Evolutionary conservation across 495 filamentous ascomycete species (phyloP).

Genomic region (Lophiotrema nucula): DNA sequence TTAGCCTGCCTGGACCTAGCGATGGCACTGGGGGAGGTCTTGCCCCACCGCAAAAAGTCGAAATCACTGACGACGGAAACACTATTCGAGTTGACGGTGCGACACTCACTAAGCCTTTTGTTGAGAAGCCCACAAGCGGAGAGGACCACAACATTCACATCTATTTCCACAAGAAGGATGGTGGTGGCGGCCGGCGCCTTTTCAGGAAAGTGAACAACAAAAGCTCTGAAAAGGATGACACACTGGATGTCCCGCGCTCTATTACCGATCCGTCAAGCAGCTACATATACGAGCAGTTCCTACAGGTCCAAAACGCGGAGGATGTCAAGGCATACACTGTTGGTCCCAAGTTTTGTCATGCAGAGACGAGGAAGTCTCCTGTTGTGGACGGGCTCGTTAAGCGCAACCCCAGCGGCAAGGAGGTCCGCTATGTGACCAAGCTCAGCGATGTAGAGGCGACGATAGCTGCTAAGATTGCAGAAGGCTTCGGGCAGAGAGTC

Average conservation of each 20-base stretch:
- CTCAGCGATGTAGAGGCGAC: slow-evolving; percentile 75
- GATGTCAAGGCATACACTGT: slow-evolving; percentile 99
- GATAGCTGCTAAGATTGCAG: slow-evolving; percentile 86
- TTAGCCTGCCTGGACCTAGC: slow-evolving; percentile 72
- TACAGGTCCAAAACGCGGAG: slow-evolving; percentile 92
- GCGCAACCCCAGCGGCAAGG: slow-evolving; percentile 94
- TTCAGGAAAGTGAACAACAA: slow-evolving; percentile 99
- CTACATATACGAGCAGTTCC: slow-evolving; percentile 96
- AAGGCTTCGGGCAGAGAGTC: slow-evolving; percentile 89
- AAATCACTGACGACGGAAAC: slow-evolving; percentile 82
- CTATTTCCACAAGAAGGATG: slow-evolving; percentile 82
- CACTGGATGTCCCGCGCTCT: slow-evolving; percentile 70
- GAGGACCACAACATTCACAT: slow-evolving; percentile 99
- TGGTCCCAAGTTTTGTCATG: slow-evolving; percentile 88
- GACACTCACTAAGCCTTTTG: slow-evolving; percentile 85
- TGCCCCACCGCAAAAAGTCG: slow-evolving; percentile 61
- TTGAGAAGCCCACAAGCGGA: slow-evolving; percentile 96
- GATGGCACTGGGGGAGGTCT: slow-evolving; percentile 68
- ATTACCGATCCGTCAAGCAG: slow-evolving; percentile 74
- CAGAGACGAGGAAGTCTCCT: slow-evolving; percentile 93
- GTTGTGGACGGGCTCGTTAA: slow-evolving; percentile 95
- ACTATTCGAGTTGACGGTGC: slow-evolving; percentile 82
- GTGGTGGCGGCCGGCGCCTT: slow-evolving; percentile 84
- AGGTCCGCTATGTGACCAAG: slow-evolving; percentile 89
- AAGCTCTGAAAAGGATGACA: slow-evolving; percentile 86